A percentile compares a stretch with the other conserved stretches of the same genome.
Evolutionary conservation across 257 asterid species (phyloP).

Genomic region (Fraxinus anomala): DNA sequence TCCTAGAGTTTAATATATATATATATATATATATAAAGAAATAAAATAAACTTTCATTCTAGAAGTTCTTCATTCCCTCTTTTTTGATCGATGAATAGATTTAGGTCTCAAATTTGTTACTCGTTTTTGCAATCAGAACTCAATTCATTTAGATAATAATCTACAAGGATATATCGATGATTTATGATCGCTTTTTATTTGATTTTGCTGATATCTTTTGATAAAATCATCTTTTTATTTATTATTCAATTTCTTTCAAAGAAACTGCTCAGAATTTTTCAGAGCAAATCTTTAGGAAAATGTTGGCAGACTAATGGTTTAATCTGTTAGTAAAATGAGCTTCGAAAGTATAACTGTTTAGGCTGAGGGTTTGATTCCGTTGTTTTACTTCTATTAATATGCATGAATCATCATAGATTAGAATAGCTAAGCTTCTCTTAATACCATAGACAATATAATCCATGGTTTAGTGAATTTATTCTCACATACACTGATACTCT

Average conservation of each 20-base stretch:
- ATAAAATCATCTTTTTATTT: no score
- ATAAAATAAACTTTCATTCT: no score
- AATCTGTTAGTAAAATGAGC: neutral
- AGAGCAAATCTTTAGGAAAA: no score
- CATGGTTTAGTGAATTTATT: neutral
- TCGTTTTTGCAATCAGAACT: neutral
- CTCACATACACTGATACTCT: neutral
- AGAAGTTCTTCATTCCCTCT: no score
- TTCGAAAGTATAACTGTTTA: neutral
- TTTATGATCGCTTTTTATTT: no score
- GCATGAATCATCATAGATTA: neutral
- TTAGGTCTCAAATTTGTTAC: no score
- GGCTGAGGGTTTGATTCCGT: neutral
- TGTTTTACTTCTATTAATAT: neutral
- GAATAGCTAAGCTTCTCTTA: neutral
- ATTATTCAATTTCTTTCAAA: neutral
- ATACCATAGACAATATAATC: neutral
- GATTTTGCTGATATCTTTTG: no score
- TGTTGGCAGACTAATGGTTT: no score
- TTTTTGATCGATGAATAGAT: no score
- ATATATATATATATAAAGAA: no score
- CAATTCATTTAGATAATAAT: neutral
- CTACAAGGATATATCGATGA: neutral
- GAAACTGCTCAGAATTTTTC: no score
- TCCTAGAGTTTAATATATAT: no score